Base-by-base conservation (phyloP, 1,284 basidiomycete species). In the Athelia sp. region DNA sequence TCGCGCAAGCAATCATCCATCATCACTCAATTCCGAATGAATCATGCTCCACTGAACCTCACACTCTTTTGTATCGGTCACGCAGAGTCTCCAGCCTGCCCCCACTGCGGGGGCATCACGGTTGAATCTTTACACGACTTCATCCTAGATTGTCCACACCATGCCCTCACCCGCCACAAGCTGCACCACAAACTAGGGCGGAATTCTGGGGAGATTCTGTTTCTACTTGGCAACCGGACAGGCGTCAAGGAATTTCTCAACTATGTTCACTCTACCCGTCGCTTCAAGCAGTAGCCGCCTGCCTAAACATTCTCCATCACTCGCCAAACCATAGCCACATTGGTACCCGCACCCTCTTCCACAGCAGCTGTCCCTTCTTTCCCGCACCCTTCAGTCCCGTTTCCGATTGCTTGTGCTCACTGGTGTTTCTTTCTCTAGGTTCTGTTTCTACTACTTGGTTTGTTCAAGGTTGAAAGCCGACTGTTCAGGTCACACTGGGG, bases 21-120 rank as follows among this genome's bases (percentile, higher is more conserved):
- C 0, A 51, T 69, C 9, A 46, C 62, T 11, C 64, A 66, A 43
- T 58, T 68, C 0, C 57, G 58, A 3, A 60, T 62, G 0, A 56
- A 57, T 1, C 63, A 66, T 31, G 52, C 56, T 0, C 56, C 64
- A 0, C 60, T 68, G 4, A 54, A 62, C 22, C 8, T 50, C 0
- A 54, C 66, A 43, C 58, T 68, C 0, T 45, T 56, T 21, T 45
- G 52, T 2, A 62, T 67, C 13, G 21, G 47, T 0, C 47, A 47
- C 11, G 21, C 46, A 2, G 45, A 50, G n/a, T 48, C 52, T 6
- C 47, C 53, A 8, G 11, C 19, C 11, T 67, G 65, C 51, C 57
- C 60, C 1, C 13, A 32, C 0, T 66, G 64, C 51, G 23, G 43
- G 0, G 23, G 9, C 0, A 26, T 9, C 0, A 32, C 14, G 0